Evolutionary conservation across 805 yeast species (phyloP).

Genomic region (Middelhovenomyces tepae): DNA sequence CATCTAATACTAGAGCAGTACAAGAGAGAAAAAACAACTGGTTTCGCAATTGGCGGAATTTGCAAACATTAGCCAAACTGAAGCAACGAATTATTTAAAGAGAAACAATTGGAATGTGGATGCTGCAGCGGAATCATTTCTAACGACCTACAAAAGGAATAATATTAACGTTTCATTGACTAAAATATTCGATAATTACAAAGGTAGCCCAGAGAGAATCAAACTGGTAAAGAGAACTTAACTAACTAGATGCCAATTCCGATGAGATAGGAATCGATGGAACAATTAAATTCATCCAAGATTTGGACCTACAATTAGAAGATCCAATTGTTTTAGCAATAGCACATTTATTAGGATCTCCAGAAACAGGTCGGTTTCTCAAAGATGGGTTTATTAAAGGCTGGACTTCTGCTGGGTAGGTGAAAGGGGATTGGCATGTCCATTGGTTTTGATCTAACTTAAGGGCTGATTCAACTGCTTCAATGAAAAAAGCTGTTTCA

Average conservation of each 20-base stretch:
- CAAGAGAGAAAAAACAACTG: too few species aligned
- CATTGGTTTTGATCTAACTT: conserved; percentile 5
- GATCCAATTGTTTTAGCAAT: conserved; percentile 62
- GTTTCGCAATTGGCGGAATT: too few species aligned
- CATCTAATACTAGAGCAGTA: too few species aligned
- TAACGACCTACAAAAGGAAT: conserved; percentile 24
- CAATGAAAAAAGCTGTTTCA: conserved; percentile 39
- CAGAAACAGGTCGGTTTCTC: conserved; percentile 54
- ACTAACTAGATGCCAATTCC: conserved; percentile 20
- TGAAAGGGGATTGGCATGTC: neutral
- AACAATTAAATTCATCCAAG: conserved; percentile 57
- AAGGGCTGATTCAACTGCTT: conserved; percentile 26
- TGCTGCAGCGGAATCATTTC: conserved; percentile 26
- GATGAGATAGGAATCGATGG: conserved; percentile 67
- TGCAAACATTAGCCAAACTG: too few species aligned
- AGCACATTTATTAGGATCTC: conserved; percentile 60
- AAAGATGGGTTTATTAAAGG: conserved; percentile 42
- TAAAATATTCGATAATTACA: neutral
- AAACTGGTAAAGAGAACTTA: conserved; percentile 17
- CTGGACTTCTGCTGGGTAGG: conserved; percentile 40
- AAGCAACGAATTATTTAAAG: conserved; percentile 15
- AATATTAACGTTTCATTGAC: conserved; percentile 10
- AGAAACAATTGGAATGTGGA: conserved; percentile 24
- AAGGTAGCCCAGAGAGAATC: conserved; percentile 9
- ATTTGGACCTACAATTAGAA: conserved; percentile 64